Base-by-base conservation (phyloP, 1,284 basidiomycete genomes). In the Sanghuangporus weigelae region DNA sequence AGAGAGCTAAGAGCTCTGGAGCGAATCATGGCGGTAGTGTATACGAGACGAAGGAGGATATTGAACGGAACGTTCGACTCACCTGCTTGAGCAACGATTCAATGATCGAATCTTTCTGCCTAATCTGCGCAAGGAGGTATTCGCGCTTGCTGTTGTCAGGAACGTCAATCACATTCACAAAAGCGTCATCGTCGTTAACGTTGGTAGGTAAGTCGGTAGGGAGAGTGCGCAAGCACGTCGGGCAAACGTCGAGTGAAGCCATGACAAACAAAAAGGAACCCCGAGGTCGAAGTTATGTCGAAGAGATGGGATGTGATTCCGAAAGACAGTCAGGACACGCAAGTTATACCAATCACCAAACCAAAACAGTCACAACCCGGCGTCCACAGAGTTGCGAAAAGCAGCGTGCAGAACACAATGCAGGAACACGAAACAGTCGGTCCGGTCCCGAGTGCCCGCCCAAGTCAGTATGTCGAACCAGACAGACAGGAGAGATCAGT, bases 71-170 rank as follows among this genome's bases (percentile, higher is more conserved):
- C 19, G 7, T 23, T 14, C 19, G 31, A 19, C 80, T 26, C 39
- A 86, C 89, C 78, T 92, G 89, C 72, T 91, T 90, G 69, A 93
- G 80, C 35, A 93, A 81, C 14, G 85, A 87, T 68, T 92, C 89
- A 68, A 93, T 93, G 68, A 92, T 87, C 23, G 84, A 79, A 75
- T 93, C 90, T 76, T 93, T 93, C 75, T 92, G 88, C 63, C 86
- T 82, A 67, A 93, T 87, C 72, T 92, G 89, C 2, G 89, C 87
- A 39, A 92, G 81, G 16, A 93, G 78, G 70, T 91, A 91, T 70
- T 92, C 89, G 63, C 89, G 84, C 77, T 92, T 92, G 71, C 90
- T 92, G 38, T 66, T 35, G 19, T 63, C 61, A 35, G 61, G 40
- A 59, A 63, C 40, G 14, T 21, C 42, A 26, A 58, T 42, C 12